phyloP scores from a whole-genome alignment of 352 stramenopile species.

The Phytophthora sp. region DNA sequence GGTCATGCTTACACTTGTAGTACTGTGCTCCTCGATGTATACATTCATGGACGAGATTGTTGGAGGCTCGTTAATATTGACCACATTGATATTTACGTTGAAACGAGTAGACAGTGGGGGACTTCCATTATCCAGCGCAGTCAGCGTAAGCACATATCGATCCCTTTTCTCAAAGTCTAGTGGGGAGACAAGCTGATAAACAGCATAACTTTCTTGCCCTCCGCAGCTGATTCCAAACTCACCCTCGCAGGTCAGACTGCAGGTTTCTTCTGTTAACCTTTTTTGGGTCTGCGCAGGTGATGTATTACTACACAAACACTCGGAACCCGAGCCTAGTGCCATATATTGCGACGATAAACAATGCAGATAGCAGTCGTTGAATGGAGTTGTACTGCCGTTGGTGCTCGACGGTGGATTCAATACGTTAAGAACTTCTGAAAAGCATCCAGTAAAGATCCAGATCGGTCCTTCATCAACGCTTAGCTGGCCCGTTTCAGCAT shows the following conservation, averaged over 20 bases:
- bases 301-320: slow-evolving; percentile 34
- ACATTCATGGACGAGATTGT: slow-evolving; percentile 9
- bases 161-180: slow-evolving; percentile 31
- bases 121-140: slow-evolving; percentile 18
- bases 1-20: slow-evolving; percentile 12
- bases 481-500: slow-evolving; percentile 25
- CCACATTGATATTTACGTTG: slow-evolving; percentile 17
- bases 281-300: slow-evolving; percentile 5
- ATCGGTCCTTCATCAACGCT: slow-evolving; percentile 5
- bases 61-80: slow-evolving; percentile 28
- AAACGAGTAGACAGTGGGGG: slow-evolving; percentile 14
- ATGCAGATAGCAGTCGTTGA: slow-evolving; percentile 14
- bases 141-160: slow-evolving; percentile 13
- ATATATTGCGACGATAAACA: slow-evolving; percentile 32
- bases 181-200: slow-evolving; percentile 26
- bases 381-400: not conserved
- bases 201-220: slow-evolving; percentile 17
- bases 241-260: slow-evolving; percentile 18
- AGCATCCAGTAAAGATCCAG: slow-evolving; percentile 20
- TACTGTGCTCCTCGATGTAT: slow-evolving; percentile 15
- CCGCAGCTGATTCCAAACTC: slow-evolving; percentile 23
- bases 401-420: not conserved
- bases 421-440: slow-evolving; percentile 16
- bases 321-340: slow-evolving; percentile 15
- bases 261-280: slow-evolving; percentile 2